phyloP scores from a whole-genome alignment of 768 basidiomycete genomes.

The Suillus spraguei region DNA sequence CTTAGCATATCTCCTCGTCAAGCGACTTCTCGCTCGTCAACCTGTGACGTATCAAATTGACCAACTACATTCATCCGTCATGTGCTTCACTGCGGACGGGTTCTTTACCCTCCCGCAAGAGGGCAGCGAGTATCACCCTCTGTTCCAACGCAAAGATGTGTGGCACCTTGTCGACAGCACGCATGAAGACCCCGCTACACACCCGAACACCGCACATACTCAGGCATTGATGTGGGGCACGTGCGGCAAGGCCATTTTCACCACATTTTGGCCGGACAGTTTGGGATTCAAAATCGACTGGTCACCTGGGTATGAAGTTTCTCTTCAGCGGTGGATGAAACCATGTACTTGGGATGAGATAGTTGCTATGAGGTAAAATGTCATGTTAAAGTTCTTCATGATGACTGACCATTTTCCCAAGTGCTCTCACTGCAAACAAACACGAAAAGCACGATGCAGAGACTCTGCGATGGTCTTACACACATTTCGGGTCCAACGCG shows the following conservation, averaged over 20 bases:
- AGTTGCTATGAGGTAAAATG: neutral
- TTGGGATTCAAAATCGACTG: neutral
- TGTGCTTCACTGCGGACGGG: constrained; percentile 2
- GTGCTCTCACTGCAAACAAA: neutral
- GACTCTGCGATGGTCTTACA: constrained; percentile 2
- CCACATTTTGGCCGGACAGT: constrained; percentile 3
- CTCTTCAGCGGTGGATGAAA: neutral
- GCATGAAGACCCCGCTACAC: neutral
- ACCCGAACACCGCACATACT: constrained; percentile 1
- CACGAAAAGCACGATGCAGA: constrained; percentile 1
- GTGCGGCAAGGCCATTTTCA: constrained; percentile 1
- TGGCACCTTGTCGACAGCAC: constrained; percentile 2
- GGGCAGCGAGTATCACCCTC: neutral
- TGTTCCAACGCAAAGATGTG: constrained; percentile 1
- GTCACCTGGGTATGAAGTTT: constrained; percentile 5
- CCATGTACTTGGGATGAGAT: constrained; percentile 3
- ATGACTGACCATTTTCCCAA: neutral
- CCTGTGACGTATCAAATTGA: neutral
- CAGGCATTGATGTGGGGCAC: constrained; percentile 3
- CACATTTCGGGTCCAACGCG: neutral
- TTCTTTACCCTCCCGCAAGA: constrained; percentile 2
- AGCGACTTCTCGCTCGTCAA: constrained; percentile 5
- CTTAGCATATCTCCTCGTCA: constrained; percentile 2
- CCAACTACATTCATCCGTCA: neutral
- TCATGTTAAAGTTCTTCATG: neutral